phyloP scores from a whole-genome alignment of 495 filamentous ascomycete species.

The Penicillium manginii region DNA sequence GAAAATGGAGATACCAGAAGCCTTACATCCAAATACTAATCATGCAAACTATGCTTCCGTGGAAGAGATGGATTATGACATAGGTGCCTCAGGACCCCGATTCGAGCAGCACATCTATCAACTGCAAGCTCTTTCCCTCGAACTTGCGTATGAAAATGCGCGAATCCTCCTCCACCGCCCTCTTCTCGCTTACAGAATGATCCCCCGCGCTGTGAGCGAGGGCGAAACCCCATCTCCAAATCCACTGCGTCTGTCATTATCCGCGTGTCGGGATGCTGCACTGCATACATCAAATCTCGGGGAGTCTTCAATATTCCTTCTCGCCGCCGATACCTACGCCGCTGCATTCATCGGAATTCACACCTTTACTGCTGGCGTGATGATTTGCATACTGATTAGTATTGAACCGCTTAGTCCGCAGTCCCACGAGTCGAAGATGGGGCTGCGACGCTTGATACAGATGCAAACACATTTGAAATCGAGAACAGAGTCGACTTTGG shows the following conservation, averaged over 20 bases:
- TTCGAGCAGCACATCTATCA: conserved; percentile 36
- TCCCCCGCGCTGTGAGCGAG: not conserved
- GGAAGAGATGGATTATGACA: conserved; percentile 32
- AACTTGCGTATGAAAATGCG: conserved; percentile 32
- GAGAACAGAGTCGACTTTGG: conserved; percentile 19
- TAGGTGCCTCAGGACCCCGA: conserved; percentile 28
- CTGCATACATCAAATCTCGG: conserved; percentile 26
- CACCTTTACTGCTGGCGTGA: conserved; percentile 34
- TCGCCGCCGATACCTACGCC: conserved; percentile 34
- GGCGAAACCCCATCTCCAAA: not conserved
- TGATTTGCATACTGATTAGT: conserved; percentile 31
- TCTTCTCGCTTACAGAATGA: conserved; percentile 25
- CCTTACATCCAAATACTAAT: conserved; percentile 3
- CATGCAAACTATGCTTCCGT: conserved; percentile 12
- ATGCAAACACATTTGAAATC: conserved; percentile 28
- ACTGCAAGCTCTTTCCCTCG: conserved; percentile 33
- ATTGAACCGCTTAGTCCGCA: conserved; percentile 24
- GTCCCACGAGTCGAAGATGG: conserved; percentile 25
- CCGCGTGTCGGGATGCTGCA: conserved; percentile 32
- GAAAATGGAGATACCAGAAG: conserved; percentile 23
- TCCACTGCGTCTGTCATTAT: conserved; percentile 16
- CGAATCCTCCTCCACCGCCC: conserved; percentile 32
- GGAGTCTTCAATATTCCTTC: conserved; percentile 15
- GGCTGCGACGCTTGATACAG: conserved; percentile 22
- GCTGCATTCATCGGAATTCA: conserved; percentile 36